Base-by-base conservation (phyloP, 768 basidiomycete genomes). In the Pleurotus djamor region DNA sequence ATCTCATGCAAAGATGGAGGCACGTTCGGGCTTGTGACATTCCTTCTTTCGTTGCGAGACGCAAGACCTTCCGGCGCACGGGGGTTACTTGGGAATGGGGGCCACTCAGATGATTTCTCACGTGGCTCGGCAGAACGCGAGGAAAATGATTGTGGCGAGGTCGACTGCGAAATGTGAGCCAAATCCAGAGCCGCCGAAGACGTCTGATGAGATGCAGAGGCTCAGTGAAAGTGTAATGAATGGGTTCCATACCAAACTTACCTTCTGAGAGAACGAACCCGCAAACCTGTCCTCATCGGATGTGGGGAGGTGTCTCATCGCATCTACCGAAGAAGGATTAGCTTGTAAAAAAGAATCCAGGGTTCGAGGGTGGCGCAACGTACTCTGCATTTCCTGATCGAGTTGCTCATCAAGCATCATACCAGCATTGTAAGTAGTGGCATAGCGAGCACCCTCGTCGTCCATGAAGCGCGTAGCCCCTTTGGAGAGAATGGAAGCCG, bases 381-480 rank as follows among this genome's bases (percentile, higher is more conserved):
- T 65, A 94, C 94, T 94, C 68, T 95, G 88, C 86, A 96, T 94
- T 70, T 96, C 94, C 74, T 92, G 86, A 68, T 96, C 94, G 64
- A 96, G 74, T 68, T 96, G 93, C 71, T 96, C 91, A 65, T 96
- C 94, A 61, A 96, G 76, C 86, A 96, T 87, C 87, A 94, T 89
- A 34, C 91, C 92, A 43, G 90, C 84, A 67, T 92, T 93, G 71
- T 86, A 92, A 36, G 79, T 79, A 61, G 80, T 85, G 6, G 83
- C 83, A 68, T 85, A 84, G 51, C 78, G 80, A 12, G 78, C 73
- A 43, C 80, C 83, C 57, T 89, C 87, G 51, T 85, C 86, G 48
- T 84, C 82, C 17, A 68, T 76, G 65, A 83, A 85, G 16, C 83
- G 80, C 8, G 76, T 74, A 63, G 77, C 79, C 8, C 75, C 81